Conservation (phyloP, 768 basidiomycete genomes). For the Naganishia vaughanmartiniae region DNA sequence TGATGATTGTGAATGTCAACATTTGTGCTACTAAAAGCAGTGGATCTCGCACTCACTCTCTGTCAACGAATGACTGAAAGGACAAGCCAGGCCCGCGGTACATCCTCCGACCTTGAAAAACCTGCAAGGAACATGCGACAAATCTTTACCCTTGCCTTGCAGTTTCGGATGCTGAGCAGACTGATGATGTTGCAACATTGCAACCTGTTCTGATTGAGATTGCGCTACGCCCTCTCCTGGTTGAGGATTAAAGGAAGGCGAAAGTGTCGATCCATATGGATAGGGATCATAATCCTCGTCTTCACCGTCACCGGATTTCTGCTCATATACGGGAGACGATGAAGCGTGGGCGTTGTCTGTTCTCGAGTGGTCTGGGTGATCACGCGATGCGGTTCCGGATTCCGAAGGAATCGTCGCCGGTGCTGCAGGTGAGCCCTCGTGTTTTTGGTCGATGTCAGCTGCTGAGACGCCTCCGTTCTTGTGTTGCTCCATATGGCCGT, state of each 20-base stretch:
- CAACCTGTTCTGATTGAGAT: constrained; percentile 6
- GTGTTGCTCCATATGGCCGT: constrained; percentile 8
- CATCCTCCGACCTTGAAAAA: constrained; percentile 91
- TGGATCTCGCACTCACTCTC: constrained; percentile 60
- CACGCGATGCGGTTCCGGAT: neutral
- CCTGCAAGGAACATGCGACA: constrained; percentile 95
- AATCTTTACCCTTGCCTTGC: constrained; percentile 39
- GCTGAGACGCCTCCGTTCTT: neutral
- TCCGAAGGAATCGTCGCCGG: neutral
- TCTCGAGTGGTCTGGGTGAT: neutral
- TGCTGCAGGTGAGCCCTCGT: neutral
- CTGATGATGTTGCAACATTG: constrained; percentile 17
- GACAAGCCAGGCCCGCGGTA: constrained; percentile 88
- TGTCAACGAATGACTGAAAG: constrained; percentile 77
- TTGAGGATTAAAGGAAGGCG: constrained; percentile 12
- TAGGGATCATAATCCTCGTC: constrained; percentile 24
- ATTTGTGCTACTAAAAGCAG: neutral
- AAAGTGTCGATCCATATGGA: constrained; percentile 13
- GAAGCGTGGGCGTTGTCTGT: neutral
- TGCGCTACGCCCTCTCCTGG: constrained; percentile 4
- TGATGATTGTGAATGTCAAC: neutral
- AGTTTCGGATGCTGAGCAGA: constrained; percentile 21
- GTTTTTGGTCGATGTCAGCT: neutral
- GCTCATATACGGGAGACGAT: neutral
- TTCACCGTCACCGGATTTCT: constrained; percentile 13